Evolutionary conservation across 306 rosid species (phyloP), one percentile per base, ranked within the genome.

Genomic region (Prunus kanzakura): DNA sequence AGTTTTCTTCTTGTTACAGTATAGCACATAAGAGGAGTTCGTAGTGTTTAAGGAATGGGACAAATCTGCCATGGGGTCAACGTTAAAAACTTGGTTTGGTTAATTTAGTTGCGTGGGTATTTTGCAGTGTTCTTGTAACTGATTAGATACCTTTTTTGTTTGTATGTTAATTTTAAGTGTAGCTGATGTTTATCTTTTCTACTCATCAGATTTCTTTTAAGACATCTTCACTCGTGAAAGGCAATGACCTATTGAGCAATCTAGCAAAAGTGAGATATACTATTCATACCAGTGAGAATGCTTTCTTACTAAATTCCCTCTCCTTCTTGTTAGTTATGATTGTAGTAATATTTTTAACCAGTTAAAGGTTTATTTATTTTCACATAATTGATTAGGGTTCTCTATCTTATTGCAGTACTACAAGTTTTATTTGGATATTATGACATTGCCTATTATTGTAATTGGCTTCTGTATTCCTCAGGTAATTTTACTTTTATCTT

Each of bases 381-480:
- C 73, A 50, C 49, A 38, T 32, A 55, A 73, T 64, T 73, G 73
- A 78, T 58, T 58, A 77, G 71, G 27, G 43, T 54, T 81, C 43
- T 85, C 25, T 80, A 71, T 84, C 56, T 79, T 76, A 43, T 45
- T 90, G 96, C 96, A 95, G 98, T 86, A 45, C 79, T 90, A 88
- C 86, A 88, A 82, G 84, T 38, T 54, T 71, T 92, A 85, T 75
- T 76, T 92, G 90, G 72, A 92, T 77, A 50, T 88, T 79, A 79
- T 95, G 68, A 84, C 98, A 0, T 16, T 92, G 67, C 92, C 96
- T 57, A 30, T 92, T 23, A 69, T 73, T 78, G 69, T 74, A 61
- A 68, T 70, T 73, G 86, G 82, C 74, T 89, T 79, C 80, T 81
- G 83, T 86, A 67, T 95, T 80, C 98, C 98, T 66, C 95, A 95